phyloP scores from a whole-genome alignment of 495 filamentous ascomycete genomes.

The Hamigera avellanea region DNA sequence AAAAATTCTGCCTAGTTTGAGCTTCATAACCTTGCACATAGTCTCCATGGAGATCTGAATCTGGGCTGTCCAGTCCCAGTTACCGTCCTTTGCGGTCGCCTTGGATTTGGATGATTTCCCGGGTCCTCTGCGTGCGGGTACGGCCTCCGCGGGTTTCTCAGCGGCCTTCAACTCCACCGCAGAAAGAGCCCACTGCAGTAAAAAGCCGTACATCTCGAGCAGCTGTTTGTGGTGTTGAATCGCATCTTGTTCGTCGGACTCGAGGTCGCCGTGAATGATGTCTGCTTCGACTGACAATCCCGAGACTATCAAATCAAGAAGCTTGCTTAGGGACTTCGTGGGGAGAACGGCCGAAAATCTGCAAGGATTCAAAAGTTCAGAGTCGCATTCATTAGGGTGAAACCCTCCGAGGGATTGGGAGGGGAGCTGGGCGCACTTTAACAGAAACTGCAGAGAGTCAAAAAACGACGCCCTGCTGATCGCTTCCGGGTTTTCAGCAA shows the following conservation, averaged over 20 bases:
- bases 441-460: slow-evolving; percentile 86
- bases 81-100: slow-evolving; percentile 51
- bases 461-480: slow-evolving; percentile 66
- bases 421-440: slow-evolving; percentile 82
- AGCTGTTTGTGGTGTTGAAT: slow-evolving; percentile 78
- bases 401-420: slow-evolving; percentile 30
- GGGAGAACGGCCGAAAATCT: slow-evolving; percentile 81
- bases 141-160: slow-evolving; percentile 65
- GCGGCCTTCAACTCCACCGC: slow-evolving; percentile 87
- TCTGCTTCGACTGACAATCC: slow-evolving; percentile 92
- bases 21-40: slow-evolving; percentile 91
- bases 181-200: slow-evolving; percentile 89
- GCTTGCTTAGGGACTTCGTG: slow-evolving; percentile 72
- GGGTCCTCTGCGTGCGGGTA: slow-evolving; percentile 55
- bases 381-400: slow-evolving; percentile 33
- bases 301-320: slow-evolving; percentile 86
- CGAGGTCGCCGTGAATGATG: slow-evolving; percentile 70
- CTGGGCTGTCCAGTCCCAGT: slow-evolving; percentile 82
- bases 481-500: slow-evolving; percentile 83
- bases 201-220: slow-evolving; percentile 88
- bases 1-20: slow-evolving; percentile 87
- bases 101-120: slow-evolving; percentile 72
- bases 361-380: slow-evolving; percentile 53
- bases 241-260: slow-evolving; percentile 81
- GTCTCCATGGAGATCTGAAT: slow-evolving; percentile 78